These are phyloP conservation scores for Colletotrichum camelliae DNA, from an alignment of 2,329 filamentous ascomycete genomes.

Conservation along the genomic window DNA sequence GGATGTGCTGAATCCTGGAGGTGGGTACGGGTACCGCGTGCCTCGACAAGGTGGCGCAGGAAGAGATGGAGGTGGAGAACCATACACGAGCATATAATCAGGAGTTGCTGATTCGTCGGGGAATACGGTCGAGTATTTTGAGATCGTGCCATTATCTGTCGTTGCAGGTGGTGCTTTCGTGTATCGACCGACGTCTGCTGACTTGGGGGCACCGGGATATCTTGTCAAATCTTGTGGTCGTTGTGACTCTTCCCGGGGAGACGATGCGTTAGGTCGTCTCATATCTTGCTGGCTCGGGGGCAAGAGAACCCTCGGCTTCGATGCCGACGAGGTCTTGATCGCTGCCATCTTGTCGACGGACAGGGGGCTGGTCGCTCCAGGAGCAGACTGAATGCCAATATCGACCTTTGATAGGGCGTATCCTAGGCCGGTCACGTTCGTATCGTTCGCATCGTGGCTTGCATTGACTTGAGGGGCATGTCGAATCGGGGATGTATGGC, in stretches of 20 bases:
- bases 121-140: too few species aligned
- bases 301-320: neutral
- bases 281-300: neutral
- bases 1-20: neutral
- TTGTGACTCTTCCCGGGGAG: neutral
- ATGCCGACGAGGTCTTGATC: neutral
- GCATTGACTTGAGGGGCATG: neutral
- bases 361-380: neutral
- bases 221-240: neutral
- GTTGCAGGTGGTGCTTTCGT: neutral
- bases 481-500: neutral
- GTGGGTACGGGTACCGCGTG: neutral
- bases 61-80: neutral
- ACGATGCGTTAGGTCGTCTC: neutral
- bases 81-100: too few species aligned
- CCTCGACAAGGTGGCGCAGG: neutral
- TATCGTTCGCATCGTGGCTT: neutral
- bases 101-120: too few species aligned
- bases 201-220: neutral
- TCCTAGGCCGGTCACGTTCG: rapidly evolving
- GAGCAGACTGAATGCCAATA: neutral
- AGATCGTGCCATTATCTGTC: neutral
- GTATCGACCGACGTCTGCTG: neutral
- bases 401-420: rapidly evolving
- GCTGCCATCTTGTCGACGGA: neutral